phyloP scores from a whole-genome alignment of 495 filamentous ascomycete species.

The Acidiella bohemica region DNA sequence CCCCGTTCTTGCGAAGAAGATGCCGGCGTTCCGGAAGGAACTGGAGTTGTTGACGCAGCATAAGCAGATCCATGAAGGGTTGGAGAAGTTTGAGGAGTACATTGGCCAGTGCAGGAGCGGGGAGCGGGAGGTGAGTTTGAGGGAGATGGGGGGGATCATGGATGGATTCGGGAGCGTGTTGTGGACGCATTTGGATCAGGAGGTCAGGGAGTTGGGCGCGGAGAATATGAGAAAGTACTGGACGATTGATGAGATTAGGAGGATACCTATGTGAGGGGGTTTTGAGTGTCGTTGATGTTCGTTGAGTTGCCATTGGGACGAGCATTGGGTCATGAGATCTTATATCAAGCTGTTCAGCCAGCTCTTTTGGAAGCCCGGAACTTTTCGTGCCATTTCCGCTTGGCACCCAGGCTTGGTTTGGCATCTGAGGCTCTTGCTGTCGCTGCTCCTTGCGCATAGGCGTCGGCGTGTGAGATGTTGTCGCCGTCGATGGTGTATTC shows the following conservation, averaged over 20 bases:
- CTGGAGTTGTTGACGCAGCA: slow-evolving; percentile 66
- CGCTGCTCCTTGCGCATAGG: not conserved
- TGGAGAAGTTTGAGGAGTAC: slow-evolving; percentile 61
- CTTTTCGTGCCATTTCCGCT: slow-evolving; percentile 76
- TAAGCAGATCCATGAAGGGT: slow-evolving; percentile 61
- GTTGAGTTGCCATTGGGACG: not conserved
- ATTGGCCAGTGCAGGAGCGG: slow-evolving; percentile 48
- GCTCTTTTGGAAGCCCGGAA: slow-evolving; percentile 35
- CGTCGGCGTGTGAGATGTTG: slow-evolving; percentile 14
- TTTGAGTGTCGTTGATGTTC: no score
- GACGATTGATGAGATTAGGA: slow-evolving; percentile 59
- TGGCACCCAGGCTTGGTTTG: slow-evolving; percentile 32
- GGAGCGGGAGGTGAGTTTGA: slow-evolving; percentile 54
- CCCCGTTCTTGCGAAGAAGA: slow-evolving; percentile 58
- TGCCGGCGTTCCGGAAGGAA: slow-evolving; percentile 64
- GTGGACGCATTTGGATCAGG: slow-evolving; percentile 32
- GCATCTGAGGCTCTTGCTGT: slow-evolving; percentile 11
- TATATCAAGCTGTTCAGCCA: no score
- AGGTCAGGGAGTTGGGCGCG: slow-evolving; percentile 33
- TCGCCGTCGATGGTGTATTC: slow-evolving; percentile 8
- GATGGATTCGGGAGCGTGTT: slow-evolving; percentile 39
- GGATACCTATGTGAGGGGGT: slow-evolving; percentile 50
- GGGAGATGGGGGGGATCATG: slow-evolving; percentile 56
- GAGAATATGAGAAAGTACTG: slow-evolving; percentile 85
- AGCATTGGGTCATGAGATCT: no score